phyloP scores from a whole-genome alignment of 306 rosid genomes.

The Betula pendula region DNA sequence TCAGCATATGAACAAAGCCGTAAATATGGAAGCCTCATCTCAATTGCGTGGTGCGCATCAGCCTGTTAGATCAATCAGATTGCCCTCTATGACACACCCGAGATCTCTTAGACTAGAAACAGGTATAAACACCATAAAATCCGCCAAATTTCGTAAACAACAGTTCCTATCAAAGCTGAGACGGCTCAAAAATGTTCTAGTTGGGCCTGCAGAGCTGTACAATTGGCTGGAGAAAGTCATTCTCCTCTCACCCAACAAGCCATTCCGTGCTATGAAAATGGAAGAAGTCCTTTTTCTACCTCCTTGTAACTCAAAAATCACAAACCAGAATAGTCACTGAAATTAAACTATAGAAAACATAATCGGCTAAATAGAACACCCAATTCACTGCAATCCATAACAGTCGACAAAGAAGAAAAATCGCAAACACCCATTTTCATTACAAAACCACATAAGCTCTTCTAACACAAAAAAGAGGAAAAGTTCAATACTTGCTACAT shows the following conservation, averaged over 20 bases:
- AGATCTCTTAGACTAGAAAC: constrained; percentile 50
- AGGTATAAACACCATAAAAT: constrained; percentile 46
- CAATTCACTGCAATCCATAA: background rate
- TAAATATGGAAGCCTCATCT: constrained; percentile 37
- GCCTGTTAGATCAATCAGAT: constrained; percentile 77
- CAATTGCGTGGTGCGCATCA: constrained; percentile 31
- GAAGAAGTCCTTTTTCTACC: constrained; percentile 13
- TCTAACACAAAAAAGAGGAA: background rate
- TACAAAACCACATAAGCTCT: background rate
- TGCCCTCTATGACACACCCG: constrained; percentile 63
- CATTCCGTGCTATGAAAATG: constrained; percentile 44
- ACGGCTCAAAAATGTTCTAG: constrained; percentile 43
- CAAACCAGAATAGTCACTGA: no score
- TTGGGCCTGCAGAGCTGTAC: constrained; percentile 53
- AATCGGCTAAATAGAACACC: background rate
- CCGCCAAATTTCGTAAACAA: constrained; percentile 24
- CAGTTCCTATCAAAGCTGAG: constrained; percentile 31
- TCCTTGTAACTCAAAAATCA: no score
- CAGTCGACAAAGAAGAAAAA: background rate
- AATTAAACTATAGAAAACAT: background rate
- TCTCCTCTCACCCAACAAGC: constrained; percentile 56
- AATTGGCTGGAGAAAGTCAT: constrained; percentile 53
- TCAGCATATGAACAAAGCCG: constrained; percentile 7
- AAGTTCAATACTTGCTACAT: constrained; percentile 33
- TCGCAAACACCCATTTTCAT: background rate